phyloP scores from a whole-genome alignment of 306 rosid genomes.

The Gastrolobium villosum region DNA sequence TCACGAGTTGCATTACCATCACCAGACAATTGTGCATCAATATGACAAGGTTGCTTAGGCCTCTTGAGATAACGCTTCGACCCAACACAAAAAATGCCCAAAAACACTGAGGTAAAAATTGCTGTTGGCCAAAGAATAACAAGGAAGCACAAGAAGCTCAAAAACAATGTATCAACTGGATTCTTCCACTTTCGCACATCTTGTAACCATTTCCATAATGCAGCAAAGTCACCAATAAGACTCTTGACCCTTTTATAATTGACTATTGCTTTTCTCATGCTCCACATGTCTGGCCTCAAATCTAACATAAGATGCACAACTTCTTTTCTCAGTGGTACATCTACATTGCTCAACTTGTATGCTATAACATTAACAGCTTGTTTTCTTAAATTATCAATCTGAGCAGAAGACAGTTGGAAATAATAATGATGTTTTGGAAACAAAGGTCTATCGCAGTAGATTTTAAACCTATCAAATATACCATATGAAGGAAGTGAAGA shows the following conservation, averaged over 20 bases:
- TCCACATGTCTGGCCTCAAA: slow-evolving; percentile 50
- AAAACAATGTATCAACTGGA: not conserved
- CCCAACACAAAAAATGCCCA: slow-evolving; percentile 32
- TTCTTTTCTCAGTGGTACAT: slow-evolving; percentile 49
- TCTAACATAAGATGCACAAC: slow-evolving; percentile 49
- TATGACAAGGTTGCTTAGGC: slow-evolving; percentile 43
- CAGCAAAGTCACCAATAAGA: slow-evolving; percentile 25
- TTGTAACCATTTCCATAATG: slow-evolving; percentile 41
- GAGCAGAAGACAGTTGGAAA: slow-evolving; percentile 47
- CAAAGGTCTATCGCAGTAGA: slow-evolving; percentile 43
- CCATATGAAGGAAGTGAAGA: slow-evolving; percentile 37
- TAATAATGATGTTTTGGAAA: slow-evolving; percentile 49
- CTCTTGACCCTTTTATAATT: slow-evolving; percentile 43
- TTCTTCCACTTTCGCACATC: slow-evolving; percentile 44
- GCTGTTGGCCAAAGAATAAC: slow-evolving; percentile 37
- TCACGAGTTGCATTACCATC: slow-evolving; percentile 28
- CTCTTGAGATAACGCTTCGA: slow-evolving; percentile 12
- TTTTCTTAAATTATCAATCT: slow-evolving; percentile 50
- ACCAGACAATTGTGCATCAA: slow-evolving; percentile 50
- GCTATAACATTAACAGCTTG: slow-evolving; percentile 44
- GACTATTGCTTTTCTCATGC: slow-evolving; percentile 47
- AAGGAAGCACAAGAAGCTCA: slow-evolving; percentile 28
- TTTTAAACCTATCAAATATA: not conserved
- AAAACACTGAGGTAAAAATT: slow-evolving; percentile 20
- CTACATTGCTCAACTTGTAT: slow-evolving; percentile 35